phyloP scores from a whole-genome alignment of 2,329 filamentous ascomycete genomes.

The Diaporthe sp. region DNA sequence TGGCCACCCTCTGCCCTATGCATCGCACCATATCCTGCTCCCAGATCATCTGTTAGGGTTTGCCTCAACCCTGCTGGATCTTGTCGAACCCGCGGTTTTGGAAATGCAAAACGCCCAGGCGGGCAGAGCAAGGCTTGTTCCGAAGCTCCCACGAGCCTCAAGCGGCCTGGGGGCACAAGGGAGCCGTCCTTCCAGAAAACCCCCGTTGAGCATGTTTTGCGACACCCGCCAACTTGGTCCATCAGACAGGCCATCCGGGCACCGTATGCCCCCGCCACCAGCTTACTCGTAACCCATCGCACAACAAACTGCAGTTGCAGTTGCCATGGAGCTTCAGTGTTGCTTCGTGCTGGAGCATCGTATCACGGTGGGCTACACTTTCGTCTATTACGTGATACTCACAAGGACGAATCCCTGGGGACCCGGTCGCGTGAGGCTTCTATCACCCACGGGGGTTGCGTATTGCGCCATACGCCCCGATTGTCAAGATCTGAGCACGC shows the following conservation, averaged over 20 bases:
- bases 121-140: not conserved
- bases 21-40: not conserved
- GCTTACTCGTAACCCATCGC: not conserved
- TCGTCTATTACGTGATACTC: not conserved
- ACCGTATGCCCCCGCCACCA: not conserved
- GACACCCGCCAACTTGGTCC: conserved; percentile 2
- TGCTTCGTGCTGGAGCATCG: not conserved
- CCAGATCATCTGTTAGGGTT: not conserved
- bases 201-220: conserved; percentile 7
- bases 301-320: not conserved
- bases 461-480: not conserved
- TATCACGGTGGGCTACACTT: not conserved
- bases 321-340: conserved; percentile 10
- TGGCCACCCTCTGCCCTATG: not conserved
- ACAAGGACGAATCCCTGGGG: not conserved
- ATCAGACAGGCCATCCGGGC: not conserved
- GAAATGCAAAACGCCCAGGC: conserved; percentile 13
- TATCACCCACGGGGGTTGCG: not conserved
- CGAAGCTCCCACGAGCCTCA: not conserved
- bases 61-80: not conserved
- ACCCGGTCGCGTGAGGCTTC: not conserved
- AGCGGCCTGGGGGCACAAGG: not conserved
- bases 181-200: not conserved
- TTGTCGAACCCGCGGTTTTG: not conserved
- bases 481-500: conserved; percentile 2